Conservation (phyloP, 2,329 filamentous ascomycete genomes). For the Aureobasidium zeae region DNA sequence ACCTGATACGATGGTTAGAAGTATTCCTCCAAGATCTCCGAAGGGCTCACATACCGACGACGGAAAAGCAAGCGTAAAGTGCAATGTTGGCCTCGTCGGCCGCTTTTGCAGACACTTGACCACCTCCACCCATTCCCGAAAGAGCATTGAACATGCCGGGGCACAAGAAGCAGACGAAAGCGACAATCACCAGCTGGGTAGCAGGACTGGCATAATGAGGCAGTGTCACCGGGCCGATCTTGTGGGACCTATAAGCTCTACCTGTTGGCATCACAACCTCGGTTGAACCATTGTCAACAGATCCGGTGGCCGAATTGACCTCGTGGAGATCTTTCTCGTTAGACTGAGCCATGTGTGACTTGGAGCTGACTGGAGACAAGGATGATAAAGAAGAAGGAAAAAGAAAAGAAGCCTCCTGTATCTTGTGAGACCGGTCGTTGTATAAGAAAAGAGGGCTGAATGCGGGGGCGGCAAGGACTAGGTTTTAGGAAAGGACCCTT, state of each 20-base stretch:
- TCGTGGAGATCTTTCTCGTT: conserved; percentile 19
- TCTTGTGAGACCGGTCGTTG: conserved; percentile 8
- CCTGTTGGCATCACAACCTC: conserved; percentile 31
- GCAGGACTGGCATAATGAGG: conserved; percentile 43
- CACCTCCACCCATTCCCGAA: conserved; percentile 43
- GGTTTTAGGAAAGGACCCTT: conserved; percentile 1
- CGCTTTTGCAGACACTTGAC: conserved; percentile 37
- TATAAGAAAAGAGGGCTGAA: conserved; percentile 11
- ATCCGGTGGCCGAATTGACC: conserved; percentile 15
- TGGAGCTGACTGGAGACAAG: too few species aligned
- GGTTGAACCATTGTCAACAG: conserved; percentile 14
- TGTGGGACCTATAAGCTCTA: conserved; percentile 40
- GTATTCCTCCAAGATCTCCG: neutral
- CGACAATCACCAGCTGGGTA: conserved; percentile 40
- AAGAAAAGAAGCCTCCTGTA: conserved; percentile 1
- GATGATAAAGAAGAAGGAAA: neutral
- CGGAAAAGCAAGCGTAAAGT: conserved; percentile 62
- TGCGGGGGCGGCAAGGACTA: conserved; percentile 12
- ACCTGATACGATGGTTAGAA: conserved; percentile 21
- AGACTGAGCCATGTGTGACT: conserved; percentile 17
- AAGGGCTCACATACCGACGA: conserved; percentile 34
- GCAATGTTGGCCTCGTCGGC: conserved; percentile 61
- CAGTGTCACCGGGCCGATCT: conserved; percentile 33
- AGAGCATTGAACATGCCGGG: conserved; percentile 47
- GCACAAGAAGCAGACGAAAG: conserved; percentile 46